A percentile compares a stretch with the other conserved stretches of the same genome.
Evolutionary conservation across 768 basidiomycete genomes (phyloP).

Genomic region (Galerina marginata): DNA sequence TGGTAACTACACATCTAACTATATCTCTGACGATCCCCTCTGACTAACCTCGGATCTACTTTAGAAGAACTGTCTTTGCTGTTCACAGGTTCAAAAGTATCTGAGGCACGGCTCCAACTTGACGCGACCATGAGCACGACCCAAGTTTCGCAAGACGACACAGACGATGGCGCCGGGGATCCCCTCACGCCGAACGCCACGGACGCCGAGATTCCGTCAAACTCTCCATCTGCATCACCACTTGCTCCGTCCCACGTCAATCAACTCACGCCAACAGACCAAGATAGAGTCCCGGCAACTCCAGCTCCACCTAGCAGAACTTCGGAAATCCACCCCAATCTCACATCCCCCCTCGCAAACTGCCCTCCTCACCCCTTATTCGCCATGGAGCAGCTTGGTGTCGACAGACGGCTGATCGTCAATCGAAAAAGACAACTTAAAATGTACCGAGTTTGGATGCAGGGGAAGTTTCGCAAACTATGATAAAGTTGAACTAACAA

Average conservation of each 20-base stretch:
- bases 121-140: slow-evolving; percentile 35
- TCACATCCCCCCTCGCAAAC: slow-evolving; percentile 36
- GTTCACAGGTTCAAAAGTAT: slow-evolving; percentile 67
- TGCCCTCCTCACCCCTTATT: slow-evolving; percentile 68
- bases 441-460: slow-evolving; percentile 98
- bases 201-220: slow-evolving; percentile 4
- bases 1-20: slow-evolving; percentile 45
- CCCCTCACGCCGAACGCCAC: slow-evolving; percentile 1
- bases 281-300: slow-evolving; percentile 4
- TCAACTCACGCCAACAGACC: slow-evolving; percentile 8
- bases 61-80: slow-evolving; percentile 80
- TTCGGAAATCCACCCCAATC: slow-evolving; percentile 41
- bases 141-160: slow-evolving; percentile 43
- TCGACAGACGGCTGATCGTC: slow-evolving; percentile 88
- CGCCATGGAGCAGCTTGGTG: slow-evolving; percentile 80
- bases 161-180: slow-evolving; percentile 23
- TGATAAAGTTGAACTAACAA: neutral
- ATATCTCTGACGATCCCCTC: neutral
- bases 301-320: slow-evolving; percentile 5
- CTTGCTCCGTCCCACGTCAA: neutral
- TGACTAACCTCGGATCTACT: neutral
- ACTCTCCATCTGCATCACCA: slow-evolving; percentile 1
- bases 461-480: slow-evolving; percentile 76
- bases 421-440: slow-evolving; percentile 94
- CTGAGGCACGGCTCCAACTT: slow-evolving; percentile 32